Conservation (phyloP, 2,329 filamentous ascomycete genomes). For the Xylaria sp. region DNA sequence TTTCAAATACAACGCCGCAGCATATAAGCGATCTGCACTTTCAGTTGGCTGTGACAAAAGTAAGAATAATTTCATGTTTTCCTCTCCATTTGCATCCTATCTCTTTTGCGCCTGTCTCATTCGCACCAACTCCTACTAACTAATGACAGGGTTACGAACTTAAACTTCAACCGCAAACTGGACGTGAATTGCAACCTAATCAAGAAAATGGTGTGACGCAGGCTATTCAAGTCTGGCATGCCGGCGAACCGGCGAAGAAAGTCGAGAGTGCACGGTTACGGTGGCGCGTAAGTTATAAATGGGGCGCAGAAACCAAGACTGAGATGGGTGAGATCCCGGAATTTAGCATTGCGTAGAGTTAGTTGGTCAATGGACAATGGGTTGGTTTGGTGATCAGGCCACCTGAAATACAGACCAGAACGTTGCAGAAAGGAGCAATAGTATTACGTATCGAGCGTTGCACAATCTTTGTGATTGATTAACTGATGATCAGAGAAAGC, state of each 20-base stretch:
- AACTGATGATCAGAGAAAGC: too few relatives aligned
- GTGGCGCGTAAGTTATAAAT: slow-evolving; percentile 85
- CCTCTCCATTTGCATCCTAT: neutral
- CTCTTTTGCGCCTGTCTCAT: neutral
- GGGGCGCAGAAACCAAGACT: slow-evolving; percentile 73
- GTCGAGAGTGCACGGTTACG: slow-evolving; percentile 87
- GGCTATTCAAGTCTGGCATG: slow-evolving; percentile 78
- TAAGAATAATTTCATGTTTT: slow-evolving; percentile 53
- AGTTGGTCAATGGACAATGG: neutral
- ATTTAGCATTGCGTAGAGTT: slow-evolving; percentile 73
- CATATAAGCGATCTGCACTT: slow-evolving; percentile 85
- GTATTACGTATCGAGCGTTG: too few relatives aligned
- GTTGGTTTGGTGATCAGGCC: neutral
- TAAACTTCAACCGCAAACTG: slow-evolving; percentile 85
- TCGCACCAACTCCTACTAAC: slow-evolving; percentile 25
- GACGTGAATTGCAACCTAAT: slow-evolving; percentile 78
- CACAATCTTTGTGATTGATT: neutral
- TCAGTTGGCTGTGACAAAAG: slow-evolving; percentile 93
- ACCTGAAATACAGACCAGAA: slow-evolving; percentile 9
- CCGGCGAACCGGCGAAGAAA: slow-evolving; percentile 73
- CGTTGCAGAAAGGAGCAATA: neutral
- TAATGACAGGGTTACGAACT: slow-evolving; percentile 77
- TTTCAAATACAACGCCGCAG: slow-evolving; percentile 81
- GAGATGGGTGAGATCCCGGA: slow-evolving; percentile 88
- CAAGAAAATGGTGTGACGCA: slow-evolving; percentile 82